Evolutionary conservation across 2,329 filamentous ascomycete species (phyloP).

Genomic region (Cladophialophora bantiana): DNA sequence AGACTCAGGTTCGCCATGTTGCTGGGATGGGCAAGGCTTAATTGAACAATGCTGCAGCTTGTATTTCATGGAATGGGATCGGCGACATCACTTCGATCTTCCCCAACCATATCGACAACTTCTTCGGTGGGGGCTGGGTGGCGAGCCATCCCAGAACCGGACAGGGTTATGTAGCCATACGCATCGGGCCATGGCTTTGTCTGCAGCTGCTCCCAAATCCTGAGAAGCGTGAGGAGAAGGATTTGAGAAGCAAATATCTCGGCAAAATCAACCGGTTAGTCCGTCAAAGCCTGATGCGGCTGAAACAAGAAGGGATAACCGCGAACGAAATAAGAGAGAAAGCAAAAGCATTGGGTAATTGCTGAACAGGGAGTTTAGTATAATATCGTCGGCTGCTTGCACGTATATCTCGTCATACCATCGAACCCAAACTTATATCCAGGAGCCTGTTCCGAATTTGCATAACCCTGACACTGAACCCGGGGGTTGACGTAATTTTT

Average conservation of each 20-base stretch:
- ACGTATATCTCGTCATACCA: background rate
- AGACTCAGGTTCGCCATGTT: no score
- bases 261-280: no score
- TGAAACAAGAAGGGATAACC: no score
- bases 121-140: no score
- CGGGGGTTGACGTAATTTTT: background rate
- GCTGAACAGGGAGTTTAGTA: background rate
- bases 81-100: background rate
- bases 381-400: background rate
- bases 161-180: no score
- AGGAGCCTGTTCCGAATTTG: background rate
- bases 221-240: no score
- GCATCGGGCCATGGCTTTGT: no score
- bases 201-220: no score
- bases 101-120: no score
- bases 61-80: background rate
- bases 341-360: background rate
- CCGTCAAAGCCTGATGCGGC: no score
- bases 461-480: background rate
- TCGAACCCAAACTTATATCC: background rate
- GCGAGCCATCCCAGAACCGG: no score
- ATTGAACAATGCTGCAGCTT: background rate
- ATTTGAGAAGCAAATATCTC: no score
- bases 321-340: background rate
- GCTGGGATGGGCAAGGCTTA: background rate